A percentile compares a stretch with the other conserved stretches of the same genome.
Evolutionary conservation across 2,329 filamentous ascomycete genomes (phyloP).

Genomic region (Hymenoscyphus infarciens): DNA sequence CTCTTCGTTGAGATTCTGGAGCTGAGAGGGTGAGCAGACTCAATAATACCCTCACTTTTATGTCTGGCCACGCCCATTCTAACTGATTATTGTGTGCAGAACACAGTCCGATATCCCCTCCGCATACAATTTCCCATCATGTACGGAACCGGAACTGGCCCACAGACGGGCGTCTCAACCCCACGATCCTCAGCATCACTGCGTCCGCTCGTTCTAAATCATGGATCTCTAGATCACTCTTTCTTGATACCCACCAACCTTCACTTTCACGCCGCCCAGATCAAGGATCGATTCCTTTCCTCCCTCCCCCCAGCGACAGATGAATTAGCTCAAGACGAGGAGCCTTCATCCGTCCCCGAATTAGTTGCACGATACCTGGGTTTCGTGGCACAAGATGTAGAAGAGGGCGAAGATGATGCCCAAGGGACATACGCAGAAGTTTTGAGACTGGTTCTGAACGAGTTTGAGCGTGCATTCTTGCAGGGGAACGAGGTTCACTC

Average conservation of each 20-base stretch:
- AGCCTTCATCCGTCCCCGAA: constrained; percentile 93
- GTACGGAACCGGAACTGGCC: constrained; percentile 80
- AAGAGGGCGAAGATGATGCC: constrained; percentile 85
- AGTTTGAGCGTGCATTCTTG: constrained; percentile 94
- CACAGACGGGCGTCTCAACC: constrained; percentile 95
- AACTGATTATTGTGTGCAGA: constrained; percentile 6
- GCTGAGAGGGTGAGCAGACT: constrained; percentile 25
- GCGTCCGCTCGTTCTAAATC: constrained; percentile 82
- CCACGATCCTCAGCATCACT: constrained; percentile 91
- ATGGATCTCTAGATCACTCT: constrained; percentile 93
- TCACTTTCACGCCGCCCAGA: constrained; percentile 92
- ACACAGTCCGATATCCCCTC: neutral
- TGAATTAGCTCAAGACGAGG: constrained; percentile 95
- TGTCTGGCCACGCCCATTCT: neutral
- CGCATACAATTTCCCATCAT: constrained; percentile 48
- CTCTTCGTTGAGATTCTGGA: constrained; percentile 38
- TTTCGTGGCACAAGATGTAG: constrained; percentile 82
- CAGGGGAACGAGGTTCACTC: constrained; percentile 96
- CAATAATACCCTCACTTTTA: neutral
- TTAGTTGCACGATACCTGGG: constrained; percentile 91
- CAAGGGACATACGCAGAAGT: constrained; percentile 90
- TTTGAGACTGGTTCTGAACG: constrained; percentile 85
- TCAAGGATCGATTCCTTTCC: constrained; percentile 85
- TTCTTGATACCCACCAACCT: constrained; percentile 93
- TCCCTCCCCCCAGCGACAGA: constrained; percentile 89